A percentile compares a stretch with the other conserved stretches of the same genome.
These are phyloP conservation scores for Mrakia blollopis DNA, from an alignment of 768 basidiomycete species.

Conservation along the genomic window DNA sequence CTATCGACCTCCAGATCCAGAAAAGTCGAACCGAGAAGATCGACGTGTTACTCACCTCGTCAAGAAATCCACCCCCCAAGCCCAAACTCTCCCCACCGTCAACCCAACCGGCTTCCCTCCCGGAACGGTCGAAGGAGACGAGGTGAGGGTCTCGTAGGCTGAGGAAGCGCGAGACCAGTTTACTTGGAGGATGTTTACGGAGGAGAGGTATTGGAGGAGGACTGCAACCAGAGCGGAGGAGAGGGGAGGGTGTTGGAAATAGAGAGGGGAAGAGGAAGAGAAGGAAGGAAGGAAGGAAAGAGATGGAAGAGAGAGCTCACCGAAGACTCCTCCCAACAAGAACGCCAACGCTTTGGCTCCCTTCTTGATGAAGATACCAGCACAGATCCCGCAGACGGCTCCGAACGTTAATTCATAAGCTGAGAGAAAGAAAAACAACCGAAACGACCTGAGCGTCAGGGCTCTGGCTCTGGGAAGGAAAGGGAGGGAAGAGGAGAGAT, in stretches of 20 bases:
- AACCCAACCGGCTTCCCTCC: slow-evolving; percentile 11
- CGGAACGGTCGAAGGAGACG: slow-evolving; percentile 1
- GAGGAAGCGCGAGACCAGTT: slow-evolving; percentile 26
- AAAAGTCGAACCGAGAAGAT: not conserved
- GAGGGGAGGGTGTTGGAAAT: not conserved
- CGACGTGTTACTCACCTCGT: slow-evolving; percentile 6
- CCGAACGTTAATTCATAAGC: slow-evolving; percentile 80
- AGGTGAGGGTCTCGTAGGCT: not conserved
- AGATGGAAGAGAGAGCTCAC: too few relatives aligned
- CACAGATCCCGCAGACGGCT: slow-evolving; percentile 78
- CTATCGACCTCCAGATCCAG: not conserved
- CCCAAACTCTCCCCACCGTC: slow-evolving; percentile 20
- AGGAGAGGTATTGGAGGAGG: slow-evolving; percentile 25
- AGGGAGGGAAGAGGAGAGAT: not conserved
- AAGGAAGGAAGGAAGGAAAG: slow-evolving; percentile 82
- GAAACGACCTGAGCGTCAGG: too few relatives aligned
- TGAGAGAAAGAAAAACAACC: not conserved
- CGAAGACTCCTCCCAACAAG: slow-evolving; percentile 81
- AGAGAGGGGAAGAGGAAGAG: not conserved
- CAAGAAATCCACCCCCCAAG: slow-evolving; percentile 30
- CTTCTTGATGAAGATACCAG: slow-evolving; percentile 91
- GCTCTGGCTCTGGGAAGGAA: too few relatives aligned
- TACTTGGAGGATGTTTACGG: slow-evolving; percentile 27
- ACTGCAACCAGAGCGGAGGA: not conserved
- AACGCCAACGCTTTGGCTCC: slow-evolving; percentile 81